phyloP scores from a whole-genome alignment of 345 rosid species.

The Hibiscus mutabilis region DNA sequence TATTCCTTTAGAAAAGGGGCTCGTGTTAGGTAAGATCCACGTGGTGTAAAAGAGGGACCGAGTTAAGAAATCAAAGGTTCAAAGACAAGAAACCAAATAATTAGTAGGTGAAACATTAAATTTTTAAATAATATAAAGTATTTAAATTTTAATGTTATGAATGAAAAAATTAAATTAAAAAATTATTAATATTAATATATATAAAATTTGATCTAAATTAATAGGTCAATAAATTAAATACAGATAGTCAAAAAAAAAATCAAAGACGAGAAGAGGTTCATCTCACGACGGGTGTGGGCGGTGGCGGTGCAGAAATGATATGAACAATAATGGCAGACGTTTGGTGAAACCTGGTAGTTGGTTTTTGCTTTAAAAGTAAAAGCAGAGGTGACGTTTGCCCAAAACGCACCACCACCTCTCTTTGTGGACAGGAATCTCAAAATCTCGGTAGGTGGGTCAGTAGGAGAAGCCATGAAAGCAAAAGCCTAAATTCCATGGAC shows the following conservation, averaged over 20 bases:
- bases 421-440: not conserved
- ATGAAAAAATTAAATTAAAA: too few species aligned
- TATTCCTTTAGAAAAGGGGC: too few species aligned
- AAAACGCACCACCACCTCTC: not conserved
- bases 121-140: too few species aligned
- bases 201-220: too few species aligned
- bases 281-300: not conserved
- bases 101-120: too few species aligned
- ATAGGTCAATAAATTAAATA: too few species aligned
- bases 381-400: not conserved
- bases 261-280: not conserved
- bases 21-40: not conserved
- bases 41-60: not conserved
- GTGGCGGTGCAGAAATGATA: not conserved
- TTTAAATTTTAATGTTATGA: too few species aligned
- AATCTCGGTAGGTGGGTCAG: not conserved
- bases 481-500: not conserved
- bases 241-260: too few species aligned
- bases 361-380: not conserved
- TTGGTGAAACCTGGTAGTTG: not conserved
- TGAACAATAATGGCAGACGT: not conserved
- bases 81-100: not conserved
- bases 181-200: too few species aligned
- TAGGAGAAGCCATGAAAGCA: not conserved
- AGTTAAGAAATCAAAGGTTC: not conserved